phyloP scores from a whole-genome alignment of 257 asterid species.

The Avicennia marina region DNA sequence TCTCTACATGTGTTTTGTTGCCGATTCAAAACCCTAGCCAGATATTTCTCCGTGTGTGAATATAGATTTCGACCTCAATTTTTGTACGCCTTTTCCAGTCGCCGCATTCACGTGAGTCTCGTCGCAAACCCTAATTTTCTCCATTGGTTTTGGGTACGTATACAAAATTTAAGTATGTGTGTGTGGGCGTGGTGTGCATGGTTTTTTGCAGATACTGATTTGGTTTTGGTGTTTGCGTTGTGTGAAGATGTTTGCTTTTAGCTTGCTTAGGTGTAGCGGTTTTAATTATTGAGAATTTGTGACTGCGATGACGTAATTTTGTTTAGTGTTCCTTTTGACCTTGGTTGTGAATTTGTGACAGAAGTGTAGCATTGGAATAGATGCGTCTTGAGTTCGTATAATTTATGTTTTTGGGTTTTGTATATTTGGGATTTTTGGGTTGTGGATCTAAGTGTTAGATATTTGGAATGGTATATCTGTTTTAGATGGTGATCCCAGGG shows the following conservation, averaged over 20 bases:
- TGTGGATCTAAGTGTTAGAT: background rate
- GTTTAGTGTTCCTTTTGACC: background rate
- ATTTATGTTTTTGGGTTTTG: background rate
- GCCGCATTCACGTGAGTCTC: constrained; percentile 28
- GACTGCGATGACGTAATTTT: background rate
- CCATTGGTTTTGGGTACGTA: background rate
- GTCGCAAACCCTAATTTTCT: constrained; percentile 16
- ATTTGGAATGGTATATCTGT: background rate
- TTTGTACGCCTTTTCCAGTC: constrained; percentile 1
- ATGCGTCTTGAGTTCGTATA: background rate
- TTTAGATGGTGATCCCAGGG: background rate
- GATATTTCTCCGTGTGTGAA: constrained; percentile 10
- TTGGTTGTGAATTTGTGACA: background rate
- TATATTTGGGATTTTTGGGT: background rate
- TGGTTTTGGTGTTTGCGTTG: constrained; percentile 1
- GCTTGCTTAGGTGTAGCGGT: background rate
- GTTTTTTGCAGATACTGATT: background rate
- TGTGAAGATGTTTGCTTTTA: background rate
- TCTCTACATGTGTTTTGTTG: constrained; percentile 14
- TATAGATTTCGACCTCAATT: constrained; percentile 41
- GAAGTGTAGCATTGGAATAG: background rate
- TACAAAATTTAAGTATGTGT: too few species aligned
- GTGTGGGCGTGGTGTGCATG: background rate
- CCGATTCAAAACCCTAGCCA: constrained; percentile 48
- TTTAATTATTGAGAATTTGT: constrained; percentile 1